Evolutionary conservation across 495 filamentous ascomycete species (phyloP), one percentile per base, ranked within the genome.

Genomic region (Platismatia glauca): DNA sequence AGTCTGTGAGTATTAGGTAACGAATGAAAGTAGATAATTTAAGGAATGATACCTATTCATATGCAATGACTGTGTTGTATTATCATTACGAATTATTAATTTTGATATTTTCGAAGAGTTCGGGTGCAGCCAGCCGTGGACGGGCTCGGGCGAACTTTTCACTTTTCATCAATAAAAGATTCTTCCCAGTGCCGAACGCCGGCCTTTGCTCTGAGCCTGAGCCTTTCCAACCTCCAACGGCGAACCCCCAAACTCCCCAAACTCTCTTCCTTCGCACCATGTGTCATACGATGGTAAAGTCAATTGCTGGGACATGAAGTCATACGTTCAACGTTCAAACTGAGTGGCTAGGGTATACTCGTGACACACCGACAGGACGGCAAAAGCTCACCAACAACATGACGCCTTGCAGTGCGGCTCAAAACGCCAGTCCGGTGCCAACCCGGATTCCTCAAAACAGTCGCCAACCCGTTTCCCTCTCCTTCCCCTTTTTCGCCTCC

Each of bases 401-500:
- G 33, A 31, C 48, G 27, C 48, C 48, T 52, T 16, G 13, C 27
- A 50, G 11, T 50, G 24, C 24, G 3, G 48, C 48, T 31, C 27
- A 27, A 27, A 34, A 20, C 31, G 24, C 31, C 31, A 33, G 4
- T 22, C 37, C 20, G 12, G 22, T 35, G 31, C 55, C 37, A 1
- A 1, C 0, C 35, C 46, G 48, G 3, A n/a, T n/a, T 29, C 22
- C 58, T 56, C 48, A 61, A 24, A 64, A 64, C 31, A 59, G 73
- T 72, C 66, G 79, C 78, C 34, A 71, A 72, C 68, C 76, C 75
- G 67, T 79, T 72, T 62, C 77, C 75, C 66, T 84, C 78, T 66
- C 84, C 72, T 60, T 76, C 78, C 71, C 58, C 33, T 61, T 58
- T 41, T 57, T 52, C 18, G 38, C 29, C 59, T 44, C 61, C 35